These are phyloP conservation scores for Trichoderma arundinaceum DNA, from an alignment of 2,329 filamentous ascomycete genomes.

Conservation along the genomic window DNA sequence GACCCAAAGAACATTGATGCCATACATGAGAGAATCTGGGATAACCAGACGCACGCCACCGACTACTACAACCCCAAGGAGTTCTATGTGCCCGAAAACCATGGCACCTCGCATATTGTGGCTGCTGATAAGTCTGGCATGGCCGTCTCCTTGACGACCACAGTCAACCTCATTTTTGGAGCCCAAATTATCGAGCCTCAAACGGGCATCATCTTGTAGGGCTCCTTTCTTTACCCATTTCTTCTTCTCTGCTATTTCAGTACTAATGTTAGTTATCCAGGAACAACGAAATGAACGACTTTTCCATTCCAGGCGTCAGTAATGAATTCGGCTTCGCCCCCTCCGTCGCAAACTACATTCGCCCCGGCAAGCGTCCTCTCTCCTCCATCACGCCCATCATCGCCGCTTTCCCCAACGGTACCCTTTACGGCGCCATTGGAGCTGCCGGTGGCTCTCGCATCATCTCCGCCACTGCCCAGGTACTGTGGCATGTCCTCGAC, in stretches of 20 bases:
- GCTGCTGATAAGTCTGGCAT: conserved; percentile 75
- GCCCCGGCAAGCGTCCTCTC: conserved; percentile 79
- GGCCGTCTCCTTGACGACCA: conserved; percentile 82
- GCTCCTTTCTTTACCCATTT: conserved; percentile 40
- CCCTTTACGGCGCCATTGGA: conserved; percentile 71
- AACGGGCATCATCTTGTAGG: conserved; percentile 77
- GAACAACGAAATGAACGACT: conserved; percentile 76
- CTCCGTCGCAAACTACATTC: conserved; percentile 79
- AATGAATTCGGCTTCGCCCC: conserved; percentile 90
- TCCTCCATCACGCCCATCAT: conserved; percentile 84
- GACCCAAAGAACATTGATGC: conserved; percentile 61
- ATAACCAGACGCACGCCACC: conserved; percentile 72
- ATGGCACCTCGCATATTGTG: conserved; percentile 76
- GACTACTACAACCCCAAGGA: conserved; percentile 73
- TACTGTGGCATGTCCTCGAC: conserved; percentile 75
- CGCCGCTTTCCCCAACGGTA: conserved; percentile 65
- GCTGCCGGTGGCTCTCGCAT: conserved; percentile 84
- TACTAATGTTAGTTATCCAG: conserved; percentile 35
- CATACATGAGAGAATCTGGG: conserved; percentile 71
- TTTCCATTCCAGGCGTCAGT: conserved; percentile 76
- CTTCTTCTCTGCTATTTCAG: background rate
- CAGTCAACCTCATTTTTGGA: conserved; percentile 86
- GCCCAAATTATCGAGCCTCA: conserved; percentile 77
- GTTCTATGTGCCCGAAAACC: conserved; percentile 70
- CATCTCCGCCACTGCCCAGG: conserved; percentile 78